Percentiles rank a stretch among this genome's conserved stretches.
phyloP scores from a whole-genome alignment of 176 grass and related monocot species.

The Miscanthus lutarioriparius region DNA sequence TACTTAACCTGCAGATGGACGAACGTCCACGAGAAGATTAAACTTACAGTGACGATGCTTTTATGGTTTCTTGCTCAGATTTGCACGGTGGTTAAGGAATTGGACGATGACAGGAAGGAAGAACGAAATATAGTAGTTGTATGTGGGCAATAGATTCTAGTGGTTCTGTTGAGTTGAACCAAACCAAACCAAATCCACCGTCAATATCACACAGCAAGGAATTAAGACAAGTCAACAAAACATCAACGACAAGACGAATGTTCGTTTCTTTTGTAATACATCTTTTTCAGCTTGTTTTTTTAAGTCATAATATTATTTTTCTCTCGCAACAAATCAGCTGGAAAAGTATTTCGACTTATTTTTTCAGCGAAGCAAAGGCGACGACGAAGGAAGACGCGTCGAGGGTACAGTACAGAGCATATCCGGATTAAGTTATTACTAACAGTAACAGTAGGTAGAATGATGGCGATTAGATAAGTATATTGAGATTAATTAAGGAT shows the following conservation, averaged over 20 bases:
- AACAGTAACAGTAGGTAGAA: neutral
- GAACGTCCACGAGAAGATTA: neutral
- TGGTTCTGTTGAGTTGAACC: neutral
- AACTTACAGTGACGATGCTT: neutral
- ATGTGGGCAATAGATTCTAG: neutral
- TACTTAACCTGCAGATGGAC: slow-evolving; percentile 72
- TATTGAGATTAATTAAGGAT: neutral
- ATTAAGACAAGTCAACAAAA: neutral
- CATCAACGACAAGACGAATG: neutral
- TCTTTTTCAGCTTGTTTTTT: too few species aligned
- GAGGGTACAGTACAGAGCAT: neutral
- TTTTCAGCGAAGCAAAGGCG: too few species aligned
- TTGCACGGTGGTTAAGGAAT: neutral
- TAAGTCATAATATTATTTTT: too few species aligned
- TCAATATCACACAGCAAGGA: neutral
- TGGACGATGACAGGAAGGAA: neutral
- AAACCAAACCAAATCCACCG: slow-evolving; percentile 15
- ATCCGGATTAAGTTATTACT: neutral
- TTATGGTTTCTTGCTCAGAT: neutral
- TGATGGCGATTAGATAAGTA: neutral
- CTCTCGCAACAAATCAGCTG: too few species aligned
- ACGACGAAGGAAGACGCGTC: slow-evolving; percentile 3
- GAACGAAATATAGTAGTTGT: neutral
- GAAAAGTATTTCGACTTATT: too few species aligned
- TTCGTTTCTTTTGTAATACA: too few species aligned